Evolutionary conservation across 2,329 filamentous ascomycete species (phyloP).

Genomic region (Herpotrichia juniperi): DNA sequence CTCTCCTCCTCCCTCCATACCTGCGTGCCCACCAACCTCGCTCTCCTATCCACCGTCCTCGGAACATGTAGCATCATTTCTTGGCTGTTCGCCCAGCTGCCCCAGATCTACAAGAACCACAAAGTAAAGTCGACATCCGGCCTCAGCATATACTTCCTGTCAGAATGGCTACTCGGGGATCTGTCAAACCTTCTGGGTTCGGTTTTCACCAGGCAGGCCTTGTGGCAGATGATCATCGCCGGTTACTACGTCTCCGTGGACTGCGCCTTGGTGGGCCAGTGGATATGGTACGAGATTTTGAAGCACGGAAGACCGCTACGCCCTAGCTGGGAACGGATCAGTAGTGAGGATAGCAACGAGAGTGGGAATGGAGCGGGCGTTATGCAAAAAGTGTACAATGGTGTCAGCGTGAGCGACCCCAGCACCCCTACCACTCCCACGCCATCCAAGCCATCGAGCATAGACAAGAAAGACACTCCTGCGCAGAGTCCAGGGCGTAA

Average conservation of each 20-base stretch:
- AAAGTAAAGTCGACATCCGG: constrained; percentile 68
- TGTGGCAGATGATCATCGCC: constrained; percentile 70
- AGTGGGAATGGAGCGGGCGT: constrained; percentile 24
- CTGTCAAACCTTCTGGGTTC: constrained; percentile 67
- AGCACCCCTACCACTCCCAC: constrained; percentile 6
- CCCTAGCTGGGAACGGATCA: constrained; percentile 38
- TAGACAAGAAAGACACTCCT: constrained; percentile 17
- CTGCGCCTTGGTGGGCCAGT: constrained; percentile 66
- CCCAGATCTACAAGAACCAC: constrained; percentile 73
- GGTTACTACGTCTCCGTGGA: constrained; percentile 72
- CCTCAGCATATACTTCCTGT: constrained; percentile 68
- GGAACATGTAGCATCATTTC: constrained; percentile 68
- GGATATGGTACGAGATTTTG: constrained; percentile 68
- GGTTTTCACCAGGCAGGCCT: constrained; percentile 67
- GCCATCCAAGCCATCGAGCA: not conserved
- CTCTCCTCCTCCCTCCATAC: constrained; percentile 66
- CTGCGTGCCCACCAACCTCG: constrained; percentile 68
- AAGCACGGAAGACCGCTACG: constrained; percentile 55
- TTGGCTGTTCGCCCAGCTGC: constrained; percentile 73
- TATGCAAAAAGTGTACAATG: constrained; percentile 37
- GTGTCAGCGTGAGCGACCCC: constrained; percentile 18
- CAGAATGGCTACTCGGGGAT: constrained; percentile 71
- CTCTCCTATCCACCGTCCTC: constrained; percentile 65
- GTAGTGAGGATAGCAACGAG: constrained; percentile 22
- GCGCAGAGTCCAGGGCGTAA: constrained; percentile 22